These are phyloP conservation scores for Microthyrium microscopicum DNA, from an alignment of 2,329 filamentous ascomycete species.

Conservation along the genomic window DNA sequence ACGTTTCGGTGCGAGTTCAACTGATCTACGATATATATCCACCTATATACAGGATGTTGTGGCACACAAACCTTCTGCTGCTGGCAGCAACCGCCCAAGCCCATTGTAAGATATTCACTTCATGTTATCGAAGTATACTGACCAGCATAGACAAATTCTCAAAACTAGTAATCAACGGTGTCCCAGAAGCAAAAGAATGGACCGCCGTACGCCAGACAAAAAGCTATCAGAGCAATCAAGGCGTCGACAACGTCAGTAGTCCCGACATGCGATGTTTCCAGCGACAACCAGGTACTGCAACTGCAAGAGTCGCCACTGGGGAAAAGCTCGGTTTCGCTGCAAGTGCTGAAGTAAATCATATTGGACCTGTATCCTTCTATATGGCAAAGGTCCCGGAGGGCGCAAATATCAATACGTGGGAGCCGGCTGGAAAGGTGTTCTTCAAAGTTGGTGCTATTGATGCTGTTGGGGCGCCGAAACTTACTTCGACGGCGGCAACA, in stretches of 20 bases:
- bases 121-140: no score
- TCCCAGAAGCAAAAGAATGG: no score
- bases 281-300: conserved; percentile 13
- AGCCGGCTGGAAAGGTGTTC: conserved; percentile 19
- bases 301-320: conserved; percentile 11
- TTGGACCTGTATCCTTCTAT: conserved; percentile 7
- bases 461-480: conserved; percentile 4
- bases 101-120: no score
- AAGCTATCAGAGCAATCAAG: no score
- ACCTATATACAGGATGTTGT: no score
- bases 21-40: no score
- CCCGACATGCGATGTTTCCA: conserved; percentile 20
- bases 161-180: no score
- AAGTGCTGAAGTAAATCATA: conserved; percentile 3
- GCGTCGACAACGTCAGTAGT: conserved; percentile 17
- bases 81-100: no score
- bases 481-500: conserved; percentile 8
- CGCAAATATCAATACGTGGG: conserved; percentile 15
- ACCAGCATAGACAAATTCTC: no score
- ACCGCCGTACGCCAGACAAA: no score
- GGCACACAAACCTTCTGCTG: no score
- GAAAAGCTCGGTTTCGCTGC: conserved; percentile 3
- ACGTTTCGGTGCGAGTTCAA: no score
- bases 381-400: conserved; percentile 20
- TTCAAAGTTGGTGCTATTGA: conserved; percentile 18